These are phyloP conservation scores for Sugiyamaella boreocaroliniensis DNA, from an alignment of 805 yeast species.

Conservation along the genomic window DNA sequence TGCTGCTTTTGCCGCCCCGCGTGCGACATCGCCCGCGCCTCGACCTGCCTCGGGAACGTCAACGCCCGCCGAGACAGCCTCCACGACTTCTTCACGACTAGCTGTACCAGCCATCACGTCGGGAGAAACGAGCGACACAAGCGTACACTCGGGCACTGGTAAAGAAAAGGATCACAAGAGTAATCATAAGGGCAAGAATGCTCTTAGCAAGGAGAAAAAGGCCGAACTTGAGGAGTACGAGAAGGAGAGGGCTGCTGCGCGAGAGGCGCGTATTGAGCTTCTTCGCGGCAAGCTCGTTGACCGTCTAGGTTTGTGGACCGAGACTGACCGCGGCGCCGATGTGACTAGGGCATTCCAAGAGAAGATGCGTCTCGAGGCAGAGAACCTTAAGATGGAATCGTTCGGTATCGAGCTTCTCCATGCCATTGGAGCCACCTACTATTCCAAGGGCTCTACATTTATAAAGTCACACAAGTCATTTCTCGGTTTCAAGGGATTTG, in stretches of 20 bases:
- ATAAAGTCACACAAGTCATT: slow-evolving; percentile 64
- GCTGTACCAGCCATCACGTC: slow-evolving; percentile 10
- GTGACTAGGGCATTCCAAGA: slow-evolving; percentile 56
- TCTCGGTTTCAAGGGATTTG: slow-evolving; percentile 79
- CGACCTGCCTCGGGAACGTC: slow-evolving; percentile 1
- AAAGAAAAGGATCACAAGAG: slow-evolving; percentile 30
- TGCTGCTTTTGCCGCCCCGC: slow-evolving; percentile 3
- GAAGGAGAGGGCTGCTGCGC: slow-evolving; percentile 65
- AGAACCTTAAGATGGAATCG: slow-evolving; percentile 86
- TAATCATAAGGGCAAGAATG: slow-evolving; percentile 21
- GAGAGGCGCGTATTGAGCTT: slow-evolving; percentile 56
- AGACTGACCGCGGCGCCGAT: slow-evolving; percentile 56
- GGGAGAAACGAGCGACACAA: slow-evolving; percentile 9
- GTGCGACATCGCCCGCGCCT: not conserved
- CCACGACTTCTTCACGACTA: not conserved
- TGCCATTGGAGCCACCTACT: slow-evolving; percentile 75
- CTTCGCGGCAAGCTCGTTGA: slow-evolving; percentile 53
- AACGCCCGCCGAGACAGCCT: not conserved
- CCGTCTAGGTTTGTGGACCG: slow-evolving; percentile 49
- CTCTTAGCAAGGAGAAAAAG: slow-evolving; percentile 37
- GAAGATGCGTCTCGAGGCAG: slow-evolving; percentile 75
- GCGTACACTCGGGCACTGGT: slow-evolving; percentile 14
- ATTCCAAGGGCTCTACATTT: slow-evolving; percentile 64
- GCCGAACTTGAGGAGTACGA: slow-evolving; percentile 60
- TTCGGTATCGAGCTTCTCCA: slow-evolving; percentile 83